Percentiles rank a stretch among this genome's conserved stretches.
Conservation (phyloP, 139 green algal genomes). For the Chlorella sp. region DNA sequence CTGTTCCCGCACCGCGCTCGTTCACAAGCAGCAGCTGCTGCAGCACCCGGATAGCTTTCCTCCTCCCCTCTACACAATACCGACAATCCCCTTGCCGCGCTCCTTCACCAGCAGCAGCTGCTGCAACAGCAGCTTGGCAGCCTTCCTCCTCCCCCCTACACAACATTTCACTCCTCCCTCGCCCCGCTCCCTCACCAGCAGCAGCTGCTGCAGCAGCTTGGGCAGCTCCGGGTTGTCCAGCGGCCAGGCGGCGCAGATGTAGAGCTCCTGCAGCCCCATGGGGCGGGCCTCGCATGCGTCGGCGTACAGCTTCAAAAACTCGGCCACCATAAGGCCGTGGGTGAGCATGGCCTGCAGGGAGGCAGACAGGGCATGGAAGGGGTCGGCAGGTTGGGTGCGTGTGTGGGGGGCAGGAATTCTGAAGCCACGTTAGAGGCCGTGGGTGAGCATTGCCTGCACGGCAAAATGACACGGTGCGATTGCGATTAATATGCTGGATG, state of each 20-base stretch:
- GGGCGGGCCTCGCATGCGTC: conserved; percentile 38
- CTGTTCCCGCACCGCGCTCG: too few species aligned
- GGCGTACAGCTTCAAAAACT: conserved; percentile 61
- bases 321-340: conserved; percentile 50
- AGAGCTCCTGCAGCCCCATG: conserved; percentile 41
- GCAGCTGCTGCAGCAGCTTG: conserved; percentile 50
- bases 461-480: too few species aligned
- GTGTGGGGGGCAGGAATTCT: not conserved
- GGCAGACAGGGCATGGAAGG: not conserved
- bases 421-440: too few species aligned
- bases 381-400: not conserved
- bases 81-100: too few species aligned
- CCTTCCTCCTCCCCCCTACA: not conserved
- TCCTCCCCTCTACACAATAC: too few species aligned
- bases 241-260: conserved; percentile 38
- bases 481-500: too few species aligned
- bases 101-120: too few species aligned
- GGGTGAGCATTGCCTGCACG: too few species aligned
- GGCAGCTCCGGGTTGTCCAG: conserved; percentile 41
- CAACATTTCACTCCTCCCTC: not conserved
- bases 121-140: not conserved
- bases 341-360: conserved; percentile 25
- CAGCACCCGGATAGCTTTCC: too few species aligned
- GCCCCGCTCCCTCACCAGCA: conserved; percentile 13
- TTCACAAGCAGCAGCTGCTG: too few species aligned